Evolutionary conservation across 495 filamentous ascomycete species (phyloP), one percentile per base, ranked within the genome.

Genomic region (Podospora australis): DNA sequence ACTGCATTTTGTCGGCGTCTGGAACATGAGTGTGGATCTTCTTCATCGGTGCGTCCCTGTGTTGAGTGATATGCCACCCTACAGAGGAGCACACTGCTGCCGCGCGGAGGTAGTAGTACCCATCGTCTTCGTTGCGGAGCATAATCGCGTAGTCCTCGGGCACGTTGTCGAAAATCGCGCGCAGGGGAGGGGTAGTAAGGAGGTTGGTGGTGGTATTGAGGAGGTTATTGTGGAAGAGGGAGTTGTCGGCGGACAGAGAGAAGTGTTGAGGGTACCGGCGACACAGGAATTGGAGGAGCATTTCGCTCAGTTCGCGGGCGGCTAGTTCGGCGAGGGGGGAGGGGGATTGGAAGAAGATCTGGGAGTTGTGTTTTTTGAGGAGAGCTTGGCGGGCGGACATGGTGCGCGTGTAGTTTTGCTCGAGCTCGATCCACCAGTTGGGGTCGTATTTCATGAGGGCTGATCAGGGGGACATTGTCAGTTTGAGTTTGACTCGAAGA

Each of bases 391-490:
- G 85, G 58, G 91, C 83, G 2, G 75, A 71, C 55, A 96, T 85
- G 26, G 82, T 76, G 6, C 69, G 48, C 42, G 67, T 70, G 64
- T 96, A 96, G 13, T 79, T 86, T 24, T 77, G 82, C 53, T 92
- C 88, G 6, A 96, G 73, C 65, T 96, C 90, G 23, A 96, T 75
- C 90, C 90, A 96, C 82, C 84, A 96, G 66, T 94, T 82, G 0
- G 83, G 75, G 55, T 96, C 86, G 56, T 90, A 68, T 48, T 88
- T 95, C 26, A 77, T 82, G 8, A 92, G 67, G 6, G 89, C 89
- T 95, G 49, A 9, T 30, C 17, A 2, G 23, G 19, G 36, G 9
- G 2, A 8, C 2, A 14, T 46, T 25, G 28, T 51, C 17, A 47
- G 39, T 29, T 13, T 32, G 29, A n/a, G n/a, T n/a, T n/a, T n/a